Evolutionary conservation across 2,329 filamentous ascomycete genomes (phyloP).

Genomic region (Xylariomycetidae sp.): DNA sequence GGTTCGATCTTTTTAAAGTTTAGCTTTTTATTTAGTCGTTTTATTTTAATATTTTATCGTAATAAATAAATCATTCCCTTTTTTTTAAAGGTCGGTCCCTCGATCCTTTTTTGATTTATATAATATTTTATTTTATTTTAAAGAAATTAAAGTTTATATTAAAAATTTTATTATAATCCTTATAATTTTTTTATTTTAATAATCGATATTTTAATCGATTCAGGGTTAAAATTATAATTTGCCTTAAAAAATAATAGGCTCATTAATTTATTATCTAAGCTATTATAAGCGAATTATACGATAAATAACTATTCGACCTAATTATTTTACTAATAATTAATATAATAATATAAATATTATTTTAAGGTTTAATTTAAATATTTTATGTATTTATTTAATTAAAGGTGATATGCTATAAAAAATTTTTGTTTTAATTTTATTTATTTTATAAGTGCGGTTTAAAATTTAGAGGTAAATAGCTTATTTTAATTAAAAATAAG

Average conservation of each 20-base stretch:
- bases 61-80: too few species aligned
- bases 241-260: slow-evolving; percentile 6
- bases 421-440: slow-evolving; percentile 1
- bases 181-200: too few species aligned
- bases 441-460: slow-evolving; percentile 5
- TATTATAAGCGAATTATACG: slow-evolving; percentile 9
- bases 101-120: too few species aligned
- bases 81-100: too few species aligned
- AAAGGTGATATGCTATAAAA: slow-evolving; percentile 9
- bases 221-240: slow-evolving; percentile 5
- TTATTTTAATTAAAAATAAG: slow-evolving; percentile 1
- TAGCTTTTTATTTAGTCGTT: too few species aligned
- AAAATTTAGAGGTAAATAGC: neutral
- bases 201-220: slow-evolving; percentile 3
- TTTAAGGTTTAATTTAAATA: slow-evolving; percentile 6
- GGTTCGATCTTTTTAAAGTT: too few species aligned
- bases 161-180: slow-evolving; percentile 2
- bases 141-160: slow-evolving; percentile 3
- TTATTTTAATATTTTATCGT: too few species aligned
- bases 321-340: slow-evolving; percentile 8
- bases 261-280: slow-evolving; percentile 5
- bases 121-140: slow-evolving; percentile 5
- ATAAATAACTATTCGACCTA: slow-evolving; percentile 6
- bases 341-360: slow-evolving; percentile 7
- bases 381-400: slow-evolving; percentile 8